Percentiles rank a stretch among this genome's conserved stretches.
Conservation (phyloP, 495 filamentous ascomycete species). For the Hyaloscypha finlandica region DNA sequence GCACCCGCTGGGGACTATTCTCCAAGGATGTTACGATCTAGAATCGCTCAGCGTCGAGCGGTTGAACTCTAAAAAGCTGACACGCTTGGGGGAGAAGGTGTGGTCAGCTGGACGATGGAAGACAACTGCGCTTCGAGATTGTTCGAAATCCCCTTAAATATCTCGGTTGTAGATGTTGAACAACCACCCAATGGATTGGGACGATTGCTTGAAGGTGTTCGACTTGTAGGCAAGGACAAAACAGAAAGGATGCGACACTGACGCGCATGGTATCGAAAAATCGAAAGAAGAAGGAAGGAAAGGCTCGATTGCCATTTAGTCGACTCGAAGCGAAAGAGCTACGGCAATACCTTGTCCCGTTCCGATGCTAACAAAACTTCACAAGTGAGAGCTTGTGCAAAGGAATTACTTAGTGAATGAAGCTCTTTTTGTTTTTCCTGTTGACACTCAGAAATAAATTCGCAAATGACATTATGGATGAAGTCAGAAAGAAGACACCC, state of each 20-base stretch:
- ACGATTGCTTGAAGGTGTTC: not conserved
- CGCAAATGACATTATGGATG: no score
- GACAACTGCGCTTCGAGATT: not conserved
- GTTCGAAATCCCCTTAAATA: not conserved
- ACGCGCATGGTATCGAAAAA: not conserved
- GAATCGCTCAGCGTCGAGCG: not conserved
- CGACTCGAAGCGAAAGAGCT: not conserved
- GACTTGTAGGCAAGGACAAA: not conserved
- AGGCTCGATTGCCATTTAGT: not conserved
- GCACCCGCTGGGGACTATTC: slow-evolving; percentile 6
- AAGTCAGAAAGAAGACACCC: no score
- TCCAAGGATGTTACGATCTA: not conserved
- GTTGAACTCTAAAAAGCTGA: not conserved
- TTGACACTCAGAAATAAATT: not conserved
- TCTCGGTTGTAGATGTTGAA: not conserved
- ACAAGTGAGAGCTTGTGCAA: not conserved
- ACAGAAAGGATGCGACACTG: not conserved
- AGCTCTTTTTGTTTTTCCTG: not conserved
- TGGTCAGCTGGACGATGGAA: not conserved
- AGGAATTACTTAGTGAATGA: not conserved
- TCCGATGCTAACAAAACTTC: not conserved
- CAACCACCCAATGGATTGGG: not conserved
- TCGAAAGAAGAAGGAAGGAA: not conserved
- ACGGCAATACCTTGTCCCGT: not conserved
- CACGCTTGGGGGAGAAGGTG: not conserved